phyloP scores from a whole-genome alignment of 306 rosid species.

The Aeschynomene evenia region DNA sequence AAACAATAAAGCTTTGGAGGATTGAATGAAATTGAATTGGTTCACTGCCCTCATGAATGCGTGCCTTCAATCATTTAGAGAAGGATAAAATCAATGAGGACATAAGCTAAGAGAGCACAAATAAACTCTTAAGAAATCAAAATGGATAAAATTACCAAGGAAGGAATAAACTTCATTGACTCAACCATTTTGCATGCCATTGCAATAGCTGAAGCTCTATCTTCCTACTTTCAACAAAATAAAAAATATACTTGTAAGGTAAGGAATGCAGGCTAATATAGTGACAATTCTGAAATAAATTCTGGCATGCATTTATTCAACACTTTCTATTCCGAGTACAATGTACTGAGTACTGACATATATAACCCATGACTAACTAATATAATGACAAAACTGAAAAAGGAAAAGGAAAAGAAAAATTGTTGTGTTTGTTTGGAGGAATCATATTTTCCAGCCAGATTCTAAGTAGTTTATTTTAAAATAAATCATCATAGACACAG shows the following conservation, averaged over 20 bases:
- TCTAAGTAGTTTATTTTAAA: not conserved
- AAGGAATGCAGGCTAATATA: slow-evolving; percentile 29
- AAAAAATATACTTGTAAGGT: slow-evolving; percentile 31
- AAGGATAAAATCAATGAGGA: slow-evolving; percentile 41
- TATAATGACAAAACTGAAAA: not conserved
- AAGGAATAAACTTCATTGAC: slow-evolving; percentile 76
- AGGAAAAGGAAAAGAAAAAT: no score
- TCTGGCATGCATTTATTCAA: slow-evolving; percentile 13
- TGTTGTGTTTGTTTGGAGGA: not conserved
- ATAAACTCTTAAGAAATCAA: slow-evolving; percentile 24
- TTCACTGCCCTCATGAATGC: slow-evolving; percentile 86
- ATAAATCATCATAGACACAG: slow-evolving; percentile 19
- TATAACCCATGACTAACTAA: slow-evolving; percentile 9
- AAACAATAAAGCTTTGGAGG: slow-evolving; percentile 78
- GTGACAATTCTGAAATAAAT: not conserved
- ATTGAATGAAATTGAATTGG: slow-evolving; percentile 77
- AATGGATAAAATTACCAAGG: slow-evolving; percentile 59
- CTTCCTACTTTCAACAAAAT: slow-evolving; percentile 64
- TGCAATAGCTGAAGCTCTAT: slow-evolving; percentile 69
- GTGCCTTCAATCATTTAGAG: slow-evolving; percentile 59
- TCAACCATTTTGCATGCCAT: slow-evolving; percentile 84
- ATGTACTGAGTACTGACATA: slow-evolving; percentile 20
- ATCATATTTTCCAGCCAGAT: slow-evolving; percentile 5
- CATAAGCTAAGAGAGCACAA: slow-evolving; percentile 5
- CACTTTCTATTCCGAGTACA: slow-evolving; percentile 26